Percentiles rank a stretch among this genome's conserved stretches.
Evolutionary conservation across 2,329 filamentous ascomycete species (phyloP).

Genomic region (Orbilia brochopaga): DNA sequence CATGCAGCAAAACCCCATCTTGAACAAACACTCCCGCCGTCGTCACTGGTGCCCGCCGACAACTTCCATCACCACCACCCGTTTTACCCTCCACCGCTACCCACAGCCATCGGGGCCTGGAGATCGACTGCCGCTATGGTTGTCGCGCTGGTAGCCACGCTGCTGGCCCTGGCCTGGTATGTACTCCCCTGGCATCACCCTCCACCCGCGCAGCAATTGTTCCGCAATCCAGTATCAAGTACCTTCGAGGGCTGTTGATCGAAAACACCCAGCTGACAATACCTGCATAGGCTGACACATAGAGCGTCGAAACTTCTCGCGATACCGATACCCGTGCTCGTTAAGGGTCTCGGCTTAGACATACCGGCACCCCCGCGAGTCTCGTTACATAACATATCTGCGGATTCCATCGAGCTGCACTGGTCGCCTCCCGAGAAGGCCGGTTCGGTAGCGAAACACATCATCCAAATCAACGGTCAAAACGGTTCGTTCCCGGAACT

Average conservation of each 20-base stretch:
- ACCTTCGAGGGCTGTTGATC: neutral
- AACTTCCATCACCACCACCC: slow-evolving; percentile 9
- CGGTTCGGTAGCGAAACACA: slow-evolving; percentile 78
- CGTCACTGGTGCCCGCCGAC: neutral
- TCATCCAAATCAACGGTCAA: slow-evolving; percentile 91
- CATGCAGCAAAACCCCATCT: slow-evolving; percentile 15
- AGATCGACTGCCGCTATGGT: slow-evolving; percentile 26
- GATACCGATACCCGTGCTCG: slow-evolving; percentile 88
- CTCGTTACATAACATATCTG: slow-evolving; percentile 84
- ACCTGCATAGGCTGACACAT: slow-evolving; percentile 61
- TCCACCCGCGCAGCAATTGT: slow-evolving; percentile 1
- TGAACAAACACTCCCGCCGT: slow-evolving; percentile 7
- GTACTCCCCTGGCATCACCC: neutral
- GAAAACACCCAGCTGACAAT: slow-evolving; percentile 58
- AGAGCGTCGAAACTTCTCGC: slow-evolving; percentile 86
- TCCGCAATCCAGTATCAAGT: slow-evolving; percentile 2
- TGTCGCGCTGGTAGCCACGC: slow-evolving; percentile 47
- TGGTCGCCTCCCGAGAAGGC: slow-evolving; percentile 78
- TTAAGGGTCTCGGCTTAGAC: slow-evolving; percentile 89
- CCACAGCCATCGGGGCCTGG: neutral
- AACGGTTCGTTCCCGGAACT: slow-evolving; percentile 69
- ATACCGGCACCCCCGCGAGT: slow-evolving; percentile 89
- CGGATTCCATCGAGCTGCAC: slow-evolving; percentile 84
- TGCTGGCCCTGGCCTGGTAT: slow-evolving; percentile 49
- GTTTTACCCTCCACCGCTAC: neutral